Percentiles rank a stretch among this genome's conserved stretches.
Evolutionary conservation across 495 filamentous ascomycete species (phyloP).

Genomic region (Aspergillus haitiensis): DNA sequence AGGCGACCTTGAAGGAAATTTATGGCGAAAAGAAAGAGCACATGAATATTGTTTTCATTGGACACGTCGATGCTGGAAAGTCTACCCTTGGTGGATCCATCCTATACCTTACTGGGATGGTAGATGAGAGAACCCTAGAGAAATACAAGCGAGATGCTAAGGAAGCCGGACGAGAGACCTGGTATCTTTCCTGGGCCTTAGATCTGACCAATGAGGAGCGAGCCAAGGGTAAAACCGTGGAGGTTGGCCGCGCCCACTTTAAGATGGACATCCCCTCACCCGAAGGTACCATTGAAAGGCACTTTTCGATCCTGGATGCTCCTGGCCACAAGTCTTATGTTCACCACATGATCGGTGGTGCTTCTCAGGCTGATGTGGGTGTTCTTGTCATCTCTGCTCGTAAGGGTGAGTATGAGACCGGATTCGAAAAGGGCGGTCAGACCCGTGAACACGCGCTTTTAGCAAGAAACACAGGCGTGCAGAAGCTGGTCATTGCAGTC

Average conservation of each 20-base stretch:
- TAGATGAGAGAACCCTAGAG: slow-evolving; percentile 96
- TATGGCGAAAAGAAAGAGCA: slow-evolving; percentile 90
- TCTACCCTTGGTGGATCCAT: slow-evolving; percentile 92
- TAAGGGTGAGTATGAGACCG: slow-evolving; percentile 98
- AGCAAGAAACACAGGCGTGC: slow-evolving; percentile 96
- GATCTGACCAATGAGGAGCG: slow-evolving; percentile 96
- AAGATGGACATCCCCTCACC: slow-evolving; percentile 74
- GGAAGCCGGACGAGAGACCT: slow-evolving; percentile 94
- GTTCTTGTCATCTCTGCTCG: slow-evolving; percentile 94
- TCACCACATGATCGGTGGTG: slow-evolving; percentile 94
- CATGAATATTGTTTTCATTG: slow-evolving; percentile 97
- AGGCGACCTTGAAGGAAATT: slow-evolving; percentile 87
- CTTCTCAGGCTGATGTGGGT: slow-evolving; percentile 94
- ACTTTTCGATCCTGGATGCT: slow-evolving; percentile 92
- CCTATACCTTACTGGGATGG: slow-evolving; percentile 93
- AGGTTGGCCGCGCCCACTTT: slow-evolving; percentile 95
- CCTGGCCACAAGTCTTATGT: slow-evolving; percentile 97
- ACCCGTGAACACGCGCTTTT: slow-evolving; percentile 96
- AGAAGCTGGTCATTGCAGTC: slow-evolving; percentile 88
- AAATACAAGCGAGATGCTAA: slow-evolving; percentile 97
- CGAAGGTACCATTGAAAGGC: slow-evolving; percentile 42
- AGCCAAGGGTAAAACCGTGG: slow-evolving; percentile 96
- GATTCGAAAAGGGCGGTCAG: slow-evolving; percentile 98
- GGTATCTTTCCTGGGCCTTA: slow-evolving; percentile 97
- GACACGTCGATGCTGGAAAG: slow-evolving; percentile 97